Base-by-base conservation (phyloP, 176 grass and related monocot species). In the Avena insularis region DNA sequence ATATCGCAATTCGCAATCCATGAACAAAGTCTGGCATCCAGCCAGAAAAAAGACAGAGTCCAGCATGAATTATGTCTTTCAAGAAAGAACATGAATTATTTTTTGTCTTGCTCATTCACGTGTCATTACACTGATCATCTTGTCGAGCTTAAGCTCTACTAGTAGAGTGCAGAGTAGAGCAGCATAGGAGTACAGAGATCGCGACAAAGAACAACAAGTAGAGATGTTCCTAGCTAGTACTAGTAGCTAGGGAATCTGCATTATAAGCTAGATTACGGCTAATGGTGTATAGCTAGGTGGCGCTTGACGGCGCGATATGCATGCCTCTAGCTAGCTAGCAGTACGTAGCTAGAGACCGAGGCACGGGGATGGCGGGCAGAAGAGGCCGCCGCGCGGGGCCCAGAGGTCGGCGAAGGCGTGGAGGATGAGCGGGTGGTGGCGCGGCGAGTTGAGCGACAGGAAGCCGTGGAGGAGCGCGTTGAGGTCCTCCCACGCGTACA, bases 401-500 rank as follows among this genome's bases (percentile, higher is more conserved):
- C 93, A 98, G 84, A 98, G 88, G 71, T 98, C 91, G 40, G 93
- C 91, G 55, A 98, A 98, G 51, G 93, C 96, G 71, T 87, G 79
- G 88, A 98, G 88, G 84, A 98, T 98, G 83, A 95, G 88, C 70
- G 90, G 79, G 82, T 98, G 96, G 57, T 95, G 90, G 36, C 86
- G 77, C 25, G 91, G 91, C 75, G 91, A 90, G 88, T 98, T 95
- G 86, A 98, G 93, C 9, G 91, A 79, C 69, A 98, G 93, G 88
- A 95, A 95, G 75, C 86, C 88, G 55, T 91, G 93, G 50, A 98
- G 87, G 16, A 98, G 86, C 62, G 86, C 93, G 83, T 93, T 93
- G 49, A 98, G 90, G 78, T 98, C 96, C 65, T 98, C 96, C 96
- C 93, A 96, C 73, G 88, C 93, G 88, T 98, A 98, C 79, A 98